phyloP scores from a whole-genome alignment of 352 stramenopile species.

The Phytophthora citrophthora region DNA sequence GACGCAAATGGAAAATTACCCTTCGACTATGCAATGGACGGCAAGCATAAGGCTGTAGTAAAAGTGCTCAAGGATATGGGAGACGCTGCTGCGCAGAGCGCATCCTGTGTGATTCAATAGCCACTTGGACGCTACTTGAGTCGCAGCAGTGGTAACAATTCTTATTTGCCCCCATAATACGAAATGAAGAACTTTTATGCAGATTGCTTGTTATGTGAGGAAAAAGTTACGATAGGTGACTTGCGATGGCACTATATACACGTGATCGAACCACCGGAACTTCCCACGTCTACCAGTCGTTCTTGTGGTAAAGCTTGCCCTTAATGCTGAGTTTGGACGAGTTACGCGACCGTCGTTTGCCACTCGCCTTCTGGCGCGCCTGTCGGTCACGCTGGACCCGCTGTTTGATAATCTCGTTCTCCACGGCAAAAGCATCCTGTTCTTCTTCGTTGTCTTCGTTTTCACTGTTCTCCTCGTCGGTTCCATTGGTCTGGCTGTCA shows the following conservation, averaged over 20 bases:
- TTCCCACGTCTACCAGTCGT: slow-evolving; percentile 61
- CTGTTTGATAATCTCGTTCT: slow-evolving; percentile 84
- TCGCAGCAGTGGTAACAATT: slow-evolving; percentile 20
- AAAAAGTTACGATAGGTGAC: slow-evolving; percentile 19
- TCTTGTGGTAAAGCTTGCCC: slow-evolving; percentile 85
- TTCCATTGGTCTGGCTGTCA: slow-evolving; percentile 18
- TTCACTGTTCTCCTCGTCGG: slow-evolving; percentile 31
- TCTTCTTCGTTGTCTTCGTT: slow-evolving; percentile 43
- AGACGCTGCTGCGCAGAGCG: slow-evolving; percentile 85
- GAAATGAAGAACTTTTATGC: slow-evolving; percentile 40
- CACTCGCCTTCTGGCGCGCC: slow-evolving; percentile 55
- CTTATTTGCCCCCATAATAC: slow-evolving; percentile 48
- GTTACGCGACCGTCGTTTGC: slow-evolving; percentile 80
- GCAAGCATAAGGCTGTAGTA: slow-evolving; percentile 92
- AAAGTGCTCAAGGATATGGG: slow-evolving; percentile 94
- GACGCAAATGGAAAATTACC: slow-evolving; percentile 91
- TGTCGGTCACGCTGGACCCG: slow-evolving; percentile 78
- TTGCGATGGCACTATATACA: not conserved
- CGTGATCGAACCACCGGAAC: not conserved
- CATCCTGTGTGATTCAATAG: slow-evolving; percentile 88
- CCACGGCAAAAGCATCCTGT: slow-evolving; percentile 51
- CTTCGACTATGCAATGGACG: slow-evolving; percentile 93
- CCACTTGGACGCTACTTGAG: slow-evolving; percentile 8
- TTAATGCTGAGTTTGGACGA: slow-evolving; percentile 88
- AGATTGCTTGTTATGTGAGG: slow-evolving; percentile 27